Evolutionary conservation across 139 green algal species (phyloP), one percentile per base, ranked within the genome.

Genomic region (Haematococcus sp.): DNA sequence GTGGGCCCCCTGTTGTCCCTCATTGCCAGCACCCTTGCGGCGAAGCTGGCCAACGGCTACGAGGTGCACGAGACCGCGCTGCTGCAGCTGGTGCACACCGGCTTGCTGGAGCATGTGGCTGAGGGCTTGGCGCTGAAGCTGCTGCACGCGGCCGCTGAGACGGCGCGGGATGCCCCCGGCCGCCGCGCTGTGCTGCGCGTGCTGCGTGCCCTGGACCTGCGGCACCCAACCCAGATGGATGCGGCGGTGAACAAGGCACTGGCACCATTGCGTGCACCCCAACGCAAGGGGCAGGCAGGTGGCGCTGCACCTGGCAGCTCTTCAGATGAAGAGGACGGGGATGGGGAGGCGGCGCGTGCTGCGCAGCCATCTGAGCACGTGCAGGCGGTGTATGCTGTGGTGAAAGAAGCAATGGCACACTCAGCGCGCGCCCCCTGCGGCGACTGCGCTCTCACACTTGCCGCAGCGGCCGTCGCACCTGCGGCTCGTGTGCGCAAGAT

Each of bases 181-280:
- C 44, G 32, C 44, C 3, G 27, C 58, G 68, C 64, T 40, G 0
- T 80, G 54, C 68, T 30, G 69, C 52, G 64, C 28, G 52, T 79
- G 59, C 70, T 85, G 49, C 46, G 52, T 3, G 68, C 75, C 27
- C 64, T 95, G 46, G 89, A 94, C 31, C 56, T 82, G 32, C 71
- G 61, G 2, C 79, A 87, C 34, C 71, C 78, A 11, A 74, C 85
- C 17, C 60, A 80, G 33, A 63, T 77, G 1, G 84, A 87, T 70
- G 77, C 75, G 7, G 83, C 79, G 23, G 73, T 88, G 71, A 88
- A 88, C 69, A 60, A 60, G 4, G 76, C 73, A 20, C 68, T 87
- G 49, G 55, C 69, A 66, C 64, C 74, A 25, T 31, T 65, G 0
- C 64, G 76, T 20, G 28, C 13, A 13, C 3, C 13, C 27, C 44